phyloP scores from a whole-genome alignment of 768 basidiomycete species.

The Flagelloscypha sp. region DNA sequence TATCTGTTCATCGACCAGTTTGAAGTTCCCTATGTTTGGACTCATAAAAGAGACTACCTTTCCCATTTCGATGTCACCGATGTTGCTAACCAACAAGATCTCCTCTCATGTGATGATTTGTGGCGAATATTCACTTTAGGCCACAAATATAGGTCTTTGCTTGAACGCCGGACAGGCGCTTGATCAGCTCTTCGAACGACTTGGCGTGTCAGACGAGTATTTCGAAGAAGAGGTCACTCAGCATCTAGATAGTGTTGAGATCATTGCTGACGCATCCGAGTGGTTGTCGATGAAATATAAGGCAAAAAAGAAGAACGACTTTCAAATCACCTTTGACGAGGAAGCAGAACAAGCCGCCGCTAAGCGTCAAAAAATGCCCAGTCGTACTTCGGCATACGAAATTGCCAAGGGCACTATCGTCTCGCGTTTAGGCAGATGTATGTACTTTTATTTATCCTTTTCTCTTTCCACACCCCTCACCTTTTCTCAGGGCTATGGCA shows the following conservation, averaged over 20 bases:
- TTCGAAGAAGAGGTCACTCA: slow-evolving; percentile 63
- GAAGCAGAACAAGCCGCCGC: slow-evolving; percentile 40
- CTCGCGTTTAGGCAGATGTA: slow-evolving; percentile 74
- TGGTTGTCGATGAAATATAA: slow-evolving; percentile 87
- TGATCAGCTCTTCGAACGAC: slow-evolving; percentile 53
- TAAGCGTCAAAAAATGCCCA: slow-evolving; percentile 74
- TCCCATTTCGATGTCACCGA: slow-evolving; percentile 69
- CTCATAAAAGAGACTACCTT: slow-evolving; percentile 87
- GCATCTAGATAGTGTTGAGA: slow-evolving; percentile 73
- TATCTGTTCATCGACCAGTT: slow-evolving; percentile 82
- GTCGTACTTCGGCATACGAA: slow-evolving; percentile 78
- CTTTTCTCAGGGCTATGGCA: slow-evolving; percentile 65
- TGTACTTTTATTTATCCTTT: slow-evolving; percentile 14
- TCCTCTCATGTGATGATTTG: slow-evolving; percentile 71
- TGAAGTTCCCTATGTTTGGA: slow-evolving; percentile 94
- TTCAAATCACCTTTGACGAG: slow-evolving; percentile 64
- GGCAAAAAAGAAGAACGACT: slow-evolving; percentile 53
- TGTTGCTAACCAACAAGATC: slow-evolving; percentile 52
- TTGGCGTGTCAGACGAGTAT: slow-evolving; percentile 65
- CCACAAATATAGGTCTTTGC: slow-evolving; percentile 80
- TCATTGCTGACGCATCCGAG: slow-evolving; percentile 84
- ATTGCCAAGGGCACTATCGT: slow-evolving; percentile 73
- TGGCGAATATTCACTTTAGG: slow-evolving; percentile 92
- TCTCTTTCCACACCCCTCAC: slow-evolving; percentile 3
- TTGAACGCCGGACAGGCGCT: slow-evolving; percentile 66